Base-by-base conservation (phyloP, 1,139 yeast species). In the Candida smagusa region DNA sequence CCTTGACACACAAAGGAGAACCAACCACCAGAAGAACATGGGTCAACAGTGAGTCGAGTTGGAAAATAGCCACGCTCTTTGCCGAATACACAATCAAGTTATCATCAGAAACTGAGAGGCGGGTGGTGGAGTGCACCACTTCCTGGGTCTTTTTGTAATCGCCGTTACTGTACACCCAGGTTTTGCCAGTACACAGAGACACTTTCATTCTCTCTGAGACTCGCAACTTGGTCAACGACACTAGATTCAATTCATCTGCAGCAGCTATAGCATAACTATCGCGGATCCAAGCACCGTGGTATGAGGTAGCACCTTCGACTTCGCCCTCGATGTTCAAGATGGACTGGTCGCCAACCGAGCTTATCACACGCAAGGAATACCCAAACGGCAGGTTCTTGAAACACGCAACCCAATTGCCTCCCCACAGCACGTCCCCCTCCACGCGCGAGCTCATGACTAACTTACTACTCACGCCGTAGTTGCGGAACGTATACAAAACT, bases 321-420 rank as follows among this genome's bases (percentile, higher is more conserved):
- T 27, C 35, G 2, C 40, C 35, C 12, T 34, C 28, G 21, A 34
- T 4, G 9, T 34, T 31, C 30, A 37, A 29, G 9, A 31, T 22
- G n/a, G 16, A 28, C 26, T 31, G 37, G 22, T 52, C 47, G 7
- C 62, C 66, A 29, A 63, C 39, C 7, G 57, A 38, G 37, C 59
- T 59, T 41, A 53, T 62, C 4, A 67, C 53, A 31, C 50, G 52
- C 31, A 68, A 43, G 9, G 50, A 47, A 43, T 57, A 65, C 8
- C 72, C 73, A 39, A 50, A 59, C 11, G 68, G 47, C 19, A 40
- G 35, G 30, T 56, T 61, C 2, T 56, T 57, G 37, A 67, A 62
- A 33, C 56, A 47, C 30, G 54, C 47, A 6, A 68, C 43, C 72
- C 73, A 69, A 24, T 56, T 56, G 0, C 74, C 73, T 1, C 61